These are phyloP conservation scores for Starmerella bacillaris DNA, from an alignment of 805 yeast species.

Conservation along the genomic window DNA sequence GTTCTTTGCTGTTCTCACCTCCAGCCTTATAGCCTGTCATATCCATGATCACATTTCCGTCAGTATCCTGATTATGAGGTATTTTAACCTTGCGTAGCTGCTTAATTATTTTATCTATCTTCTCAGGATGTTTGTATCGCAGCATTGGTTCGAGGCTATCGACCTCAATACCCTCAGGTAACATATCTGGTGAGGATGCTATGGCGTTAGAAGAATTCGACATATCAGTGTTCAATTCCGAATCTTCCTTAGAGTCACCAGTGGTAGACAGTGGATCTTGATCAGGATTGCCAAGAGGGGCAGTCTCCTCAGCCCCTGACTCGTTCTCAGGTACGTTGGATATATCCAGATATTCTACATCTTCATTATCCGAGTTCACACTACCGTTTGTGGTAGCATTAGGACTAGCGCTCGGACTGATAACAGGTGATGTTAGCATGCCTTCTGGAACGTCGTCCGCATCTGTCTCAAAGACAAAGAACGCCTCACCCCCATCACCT, in stretches of 20 bases:
- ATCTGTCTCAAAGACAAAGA: slow-evolving; percentile 80
- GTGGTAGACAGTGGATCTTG: background rate
- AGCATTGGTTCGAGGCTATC: slow-evolving; percentile 11
- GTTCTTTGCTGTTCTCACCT: slow-evolving; percentile 36
- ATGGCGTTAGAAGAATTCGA: background rate
- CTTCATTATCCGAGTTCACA: slow-evolving; percentile 8
- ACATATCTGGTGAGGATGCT: background rate
- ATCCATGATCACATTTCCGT: slow-evolving; percentile 79
- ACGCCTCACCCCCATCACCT: slow-evolving; percentile 96
- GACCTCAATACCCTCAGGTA: slow-evolving; percentile 2
- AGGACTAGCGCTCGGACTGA: slow-evolving; percentile 44
- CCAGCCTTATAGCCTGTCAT: slow-evolving; percentile 92
- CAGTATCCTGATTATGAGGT: slow-evolving; percentile 70
- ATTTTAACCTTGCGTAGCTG: slow-evolving; percentile 39
- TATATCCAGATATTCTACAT: slow-evolving; percentile 16
- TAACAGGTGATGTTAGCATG: slow-evolving; percentile 71
- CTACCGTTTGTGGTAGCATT: slow-evolving; percentile 12
- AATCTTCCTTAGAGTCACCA: background rate
- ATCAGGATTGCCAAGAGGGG: background rate
- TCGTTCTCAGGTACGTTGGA: slow-evolving; percentile 1
- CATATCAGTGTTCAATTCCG: background rate
- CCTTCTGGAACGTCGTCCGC: slow-evolving; percentile 50
- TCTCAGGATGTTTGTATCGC: slow-evolving; percentile 13
- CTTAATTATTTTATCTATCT: slow-evolving; percentile 15
- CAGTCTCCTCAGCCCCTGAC: background rate